Percentiles rank a stretch among this genome's conserved stretches.
Evolutionary conservation across 208 protist species (phyloP).

Genomic region (Acanthamoeba lenticulata): DNA sequence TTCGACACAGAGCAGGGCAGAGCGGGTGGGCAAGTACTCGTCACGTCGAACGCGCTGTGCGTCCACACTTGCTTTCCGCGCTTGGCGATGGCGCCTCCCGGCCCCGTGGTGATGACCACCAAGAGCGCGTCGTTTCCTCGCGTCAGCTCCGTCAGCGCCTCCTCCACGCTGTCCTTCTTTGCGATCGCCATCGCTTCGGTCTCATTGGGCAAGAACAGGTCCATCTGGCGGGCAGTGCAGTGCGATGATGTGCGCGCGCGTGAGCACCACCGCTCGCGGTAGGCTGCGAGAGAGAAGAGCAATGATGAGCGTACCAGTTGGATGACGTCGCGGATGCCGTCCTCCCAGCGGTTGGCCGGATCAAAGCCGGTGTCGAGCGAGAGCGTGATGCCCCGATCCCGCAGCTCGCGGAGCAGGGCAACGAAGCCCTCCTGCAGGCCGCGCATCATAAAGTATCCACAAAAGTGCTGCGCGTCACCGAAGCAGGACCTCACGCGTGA

Average conservation of each 20-base stretch:
- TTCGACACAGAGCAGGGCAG: not conserved
- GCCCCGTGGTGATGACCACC: not conserved
- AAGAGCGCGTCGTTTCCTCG: not conserved
- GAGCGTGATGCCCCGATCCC: not conserved
- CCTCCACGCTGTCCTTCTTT: not conserved
- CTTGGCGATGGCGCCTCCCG: not conserved
- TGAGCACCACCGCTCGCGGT: no score
- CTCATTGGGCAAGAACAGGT: slow-evolving; percentile 21
- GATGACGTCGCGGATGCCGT: slow-evolving; percentile 19
- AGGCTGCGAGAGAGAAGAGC: no score
- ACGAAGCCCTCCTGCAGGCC: not conserved
- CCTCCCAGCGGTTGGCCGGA: not conserved
- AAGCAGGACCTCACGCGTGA: not conserved
- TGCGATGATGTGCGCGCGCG: not conserved
- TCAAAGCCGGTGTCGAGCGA: slow-evolving; percentile 7
- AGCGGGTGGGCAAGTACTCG: not conserved
- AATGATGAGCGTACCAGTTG: not conserved
- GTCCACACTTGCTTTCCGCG: not conserved
- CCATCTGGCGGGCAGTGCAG: not conserved
- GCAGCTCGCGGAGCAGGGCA: not conserved
- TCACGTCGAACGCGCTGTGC: not conserved
- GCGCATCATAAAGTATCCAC: not conserved
- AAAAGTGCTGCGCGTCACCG: not conserved
- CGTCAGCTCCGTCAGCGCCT: not conserved
- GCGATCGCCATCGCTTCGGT: not conserved